A percentile compares a stretch with the other conserved stretches of the same genome.
These are phyloP conservation scores for Lentinula detonsa DNA, from an alignment of 768 basidiomycete species.

Conservation along the genomic window DNA sequence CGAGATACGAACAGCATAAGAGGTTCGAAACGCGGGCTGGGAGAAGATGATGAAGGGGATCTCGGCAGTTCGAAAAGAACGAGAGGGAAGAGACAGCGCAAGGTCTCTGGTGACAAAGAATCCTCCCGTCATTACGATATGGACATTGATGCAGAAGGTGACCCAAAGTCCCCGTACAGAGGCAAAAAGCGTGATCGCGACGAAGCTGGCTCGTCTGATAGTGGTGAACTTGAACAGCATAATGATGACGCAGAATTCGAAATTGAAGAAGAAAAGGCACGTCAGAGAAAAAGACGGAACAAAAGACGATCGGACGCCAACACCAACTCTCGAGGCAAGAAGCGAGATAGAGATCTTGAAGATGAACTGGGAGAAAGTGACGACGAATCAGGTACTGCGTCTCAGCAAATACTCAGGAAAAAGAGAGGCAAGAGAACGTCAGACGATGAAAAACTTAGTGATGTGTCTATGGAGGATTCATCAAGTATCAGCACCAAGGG, in stretches of 20 bases:
- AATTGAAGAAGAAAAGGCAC: slow-evolving; percentile 33
- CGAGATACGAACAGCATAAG: slow-evolving; percentile 11
- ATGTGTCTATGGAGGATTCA: slow-evolving; percentile 42
- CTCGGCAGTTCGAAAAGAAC: slow-evolving; percentile 23
- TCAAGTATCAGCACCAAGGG: slow-evolving; percentile 49
- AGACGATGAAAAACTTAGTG: slow-evolving; percentile 30
- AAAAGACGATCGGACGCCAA: slow-evolving; percentile 44
- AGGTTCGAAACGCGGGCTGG: slow-evolving; percentile 45
- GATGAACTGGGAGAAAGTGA: slow-evolving; percentile 38
- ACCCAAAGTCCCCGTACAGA: slow-evolving; percentile 27
- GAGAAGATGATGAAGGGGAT: slow-evolving; percentile 39
- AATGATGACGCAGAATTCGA: slow-evolving; percentile 27
- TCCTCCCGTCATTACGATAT: slow-evolving; percentile 29
- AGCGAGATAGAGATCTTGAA: slow-evolving; percentile 58
- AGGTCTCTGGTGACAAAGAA: slow-evolving; percentile 40
- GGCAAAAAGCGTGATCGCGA: slow-evolving; percentile 76
- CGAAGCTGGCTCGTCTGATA: slow-evolving; percentile 68
- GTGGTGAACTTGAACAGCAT: slow-evolving; percentile 49
- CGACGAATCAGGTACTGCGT: slow-evolving; percentile 23
- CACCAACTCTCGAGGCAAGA: slow-evolving; percentile 44
- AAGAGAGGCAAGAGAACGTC: slow-evolving; percentile 46
- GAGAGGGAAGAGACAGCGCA: slow-evolving; percentile 51
- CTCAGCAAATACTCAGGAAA: slow-evolving; percentile 31
- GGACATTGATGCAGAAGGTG: slow-evolving; percentile 19
- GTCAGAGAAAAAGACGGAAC: slow-evolving; percentile 45